phyloP scores from a whole-genome alignment of 116 monocot genomes.

The Iris pallida region DNA sequence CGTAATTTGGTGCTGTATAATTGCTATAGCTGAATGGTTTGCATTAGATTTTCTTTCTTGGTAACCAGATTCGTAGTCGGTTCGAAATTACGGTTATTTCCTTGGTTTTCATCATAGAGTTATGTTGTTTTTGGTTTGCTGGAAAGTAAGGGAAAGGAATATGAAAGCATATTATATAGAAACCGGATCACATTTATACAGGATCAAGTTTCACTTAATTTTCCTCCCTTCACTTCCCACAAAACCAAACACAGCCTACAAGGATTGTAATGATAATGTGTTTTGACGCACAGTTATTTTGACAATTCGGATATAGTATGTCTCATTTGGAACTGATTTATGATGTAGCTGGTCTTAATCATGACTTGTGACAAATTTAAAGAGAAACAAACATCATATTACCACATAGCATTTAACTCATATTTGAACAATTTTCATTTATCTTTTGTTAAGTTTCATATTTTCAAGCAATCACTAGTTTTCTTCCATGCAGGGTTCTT shows the following conservation, averaged over 20 bases:
- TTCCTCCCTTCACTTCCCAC: too few species aligned
- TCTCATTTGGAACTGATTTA: neutral
- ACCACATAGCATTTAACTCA: neutral
- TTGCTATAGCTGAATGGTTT: too few species aligned
- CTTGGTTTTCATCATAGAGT: neutral
- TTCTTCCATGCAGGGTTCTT: conserved; percentile 51
- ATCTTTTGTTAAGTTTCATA: neutral
- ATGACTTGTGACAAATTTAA: neutral
- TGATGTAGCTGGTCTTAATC: neutral
- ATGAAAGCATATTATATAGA: too few species aligned
- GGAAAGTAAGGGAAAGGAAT: neutral
- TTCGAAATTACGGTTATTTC: neutral
- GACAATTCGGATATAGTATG: neutral
- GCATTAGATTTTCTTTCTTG: too few species aligned
- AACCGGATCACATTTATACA: too few species aligned
- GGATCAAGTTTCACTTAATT: too few species aligned
- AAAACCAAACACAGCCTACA: neutral
- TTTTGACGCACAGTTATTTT: neutral
- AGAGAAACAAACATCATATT: neutral
- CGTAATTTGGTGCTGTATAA: too few species aligned
- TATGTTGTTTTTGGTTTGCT: neutral
- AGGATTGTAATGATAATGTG: neutral
- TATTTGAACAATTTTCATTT: neutral
- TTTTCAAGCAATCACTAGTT: neutral
- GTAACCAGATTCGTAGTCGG: too few species aligned